A percentile compares a stretch with the other conserved stretches of the same genome.
Conservation (phyloP, 2,329 filamentous ascomycete genomes). For the Arthroderma sp. region DNA sequence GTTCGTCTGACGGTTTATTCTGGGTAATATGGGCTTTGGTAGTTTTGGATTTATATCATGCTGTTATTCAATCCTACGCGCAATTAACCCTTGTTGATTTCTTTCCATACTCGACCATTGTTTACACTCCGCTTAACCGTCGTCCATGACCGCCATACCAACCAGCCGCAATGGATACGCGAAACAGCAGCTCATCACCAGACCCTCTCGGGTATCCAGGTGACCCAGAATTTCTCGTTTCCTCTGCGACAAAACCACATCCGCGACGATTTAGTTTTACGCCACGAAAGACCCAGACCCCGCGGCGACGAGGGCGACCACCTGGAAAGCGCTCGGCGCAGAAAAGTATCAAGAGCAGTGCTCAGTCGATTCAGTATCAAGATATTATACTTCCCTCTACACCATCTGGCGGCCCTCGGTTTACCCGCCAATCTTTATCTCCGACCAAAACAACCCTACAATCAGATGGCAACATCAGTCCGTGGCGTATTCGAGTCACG, state of each 20-base stretch:
- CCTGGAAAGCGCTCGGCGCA: constrained; percentile 4
- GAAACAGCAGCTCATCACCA: constrained; percentile 28
- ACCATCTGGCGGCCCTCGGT: constrained; percentile 18
- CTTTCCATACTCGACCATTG: too few relatives aligned
- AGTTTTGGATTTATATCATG: too few relatives aligned
- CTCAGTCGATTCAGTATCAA: constrained; percentile 29
- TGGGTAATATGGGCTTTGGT: too few relatives aligned
- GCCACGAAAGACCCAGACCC: constrained; percentile 23
- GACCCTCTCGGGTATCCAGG: constrained; percentile 31
- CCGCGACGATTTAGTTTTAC: constrained; percentile 27
- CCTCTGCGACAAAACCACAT: constrained; percentile 29
- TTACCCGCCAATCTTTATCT: constrained; percentile 15
- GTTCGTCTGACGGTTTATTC: too few relatives aligned
- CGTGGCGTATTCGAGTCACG: constrained; percentile 36
- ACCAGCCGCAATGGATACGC: constrained; percentile 18
- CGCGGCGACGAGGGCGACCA: constrained; percentile 16
- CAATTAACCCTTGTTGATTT: too few relatives aligned
- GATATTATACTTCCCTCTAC: constrained; percentile 31
- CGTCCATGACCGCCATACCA: not conserved
- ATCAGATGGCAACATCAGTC: constrained; percentile 30
- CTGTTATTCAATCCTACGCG: too few relatives aligned
- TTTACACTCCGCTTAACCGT: too few relatives aligned
- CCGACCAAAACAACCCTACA: constrained; percentile 23
- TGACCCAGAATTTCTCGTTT: constrained; percentile 30
- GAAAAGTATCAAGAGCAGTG: constrained; percentile 16